These are phyloP conservation scores for Leccinum sublutescens DNA, from an alignment of 768 basidiomycete genomes.

Conservation along the genomic window DNA sequence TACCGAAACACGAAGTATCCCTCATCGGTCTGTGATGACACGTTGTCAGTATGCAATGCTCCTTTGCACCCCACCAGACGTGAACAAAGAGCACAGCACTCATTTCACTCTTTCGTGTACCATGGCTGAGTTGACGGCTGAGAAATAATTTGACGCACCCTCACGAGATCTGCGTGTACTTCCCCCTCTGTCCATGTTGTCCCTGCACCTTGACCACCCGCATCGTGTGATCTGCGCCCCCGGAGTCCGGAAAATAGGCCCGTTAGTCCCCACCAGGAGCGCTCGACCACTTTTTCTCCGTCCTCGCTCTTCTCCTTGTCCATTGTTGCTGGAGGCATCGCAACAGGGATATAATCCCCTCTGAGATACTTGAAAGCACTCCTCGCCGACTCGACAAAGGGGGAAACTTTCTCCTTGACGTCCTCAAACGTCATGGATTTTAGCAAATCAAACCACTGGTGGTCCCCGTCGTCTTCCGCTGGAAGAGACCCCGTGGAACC, in stretches of 20 bases:
- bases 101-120: not conserved
- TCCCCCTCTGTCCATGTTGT: constrained; percentile 69
- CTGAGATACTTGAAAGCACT: constrained; percentile 70
- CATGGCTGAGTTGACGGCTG: not conserved
- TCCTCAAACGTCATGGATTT: constrained; percentile 59
- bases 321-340: constrained; percentile 28
- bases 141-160: constrained; percentile 44
- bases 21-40: constrained; percentile 55
- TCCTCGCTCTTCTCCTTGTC: constrained; percentile 30
- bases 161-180: constrained; percentile 75
- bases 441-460: constrained; percentile 39
- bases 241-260: constrained; percentile 69
- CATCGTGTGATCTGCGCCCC: constrained; percentile 36
- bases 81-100: constrained; percentile 4
- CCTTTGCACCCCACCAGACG: constrained; percentile 1
- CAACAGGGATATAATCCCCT: constrained; percentile 52
- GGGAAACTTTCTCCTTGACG: constrained; percentile 40
- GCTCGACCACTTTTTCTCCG: constrained; percentile 31
- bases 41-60: constrained; percentile 8
- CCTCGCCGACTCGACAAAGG: constrained; percentile 49
- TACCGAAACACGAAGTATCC: constrained; percentile 80
- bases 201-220: constrained; percentile 37
- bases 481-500: constrained; percentile 39
- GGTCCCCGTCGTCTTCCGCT: constrained; percentile 26
- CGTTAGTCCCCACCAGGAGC: constrained; percentile 52